A percentile compares a stretch with the other conserved stretches of the same genome.
Evolutionary conservation across 2,329 filamentous ascomycete species (phyloP).

Genomic region (Metarhizium brunneum): DNA sequence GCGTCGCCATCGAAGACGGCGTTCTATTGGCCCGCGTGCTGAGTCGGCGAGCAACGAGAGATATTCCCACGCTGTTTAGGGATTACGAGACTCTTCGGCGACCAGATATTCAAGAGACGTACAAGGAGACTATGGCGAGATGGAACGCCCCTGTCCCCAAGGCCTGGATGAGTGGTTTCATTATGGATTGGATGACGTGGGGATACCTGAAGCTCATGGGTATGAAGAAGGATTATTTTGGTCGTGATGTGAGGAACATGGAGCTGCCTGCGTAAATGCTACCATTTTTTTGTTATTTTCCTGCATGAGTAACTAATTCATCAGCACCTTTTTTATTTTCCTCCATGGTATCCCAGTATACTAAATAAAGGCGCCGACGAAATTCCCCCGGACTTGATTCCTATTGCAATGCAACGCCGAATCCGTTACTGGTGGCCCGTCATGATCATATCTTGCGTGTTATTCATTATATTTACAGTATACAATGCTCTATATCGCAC

Average conservation of each 20-base stretch:
- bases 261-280: conserved; percentile 6
- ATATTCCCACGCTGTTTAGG: conserved; percentile 33
- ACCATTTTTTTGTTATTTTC: background rate
- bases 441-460: background rate
- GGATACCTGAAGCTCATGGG: conserved; percentile 11
- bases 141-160: conserved; percentile 11
- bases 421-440: background rate
- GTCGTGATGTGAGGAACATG: conserved; percentile 12
- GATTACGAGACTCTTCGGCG: conserved; percentile 36
- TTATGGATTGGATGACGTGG: conserved; percentile 17
- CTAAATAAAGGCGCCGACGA: too few species aligned
- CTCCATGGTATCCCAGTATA: too few species aligned
- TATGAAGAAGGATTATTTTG: conserved; percentile 12
- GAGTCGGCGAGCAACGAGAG: conserved; percentile 8
- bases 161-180: conserved; percentile 11
- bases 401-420: background rate
- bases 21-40: conserved; percentile 32
- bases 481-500: background rate
- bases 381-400: background rate
- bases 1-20: conserved; percentile 42
- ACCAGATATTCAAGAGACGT: conserved; percentile 32
- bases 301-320: background rate
- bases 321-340: background rate
- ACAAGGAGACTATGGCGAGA: conserved; percentile 27
- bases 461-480: background rate